Conservation (phyloP, 169 alveolate genomes). For the Plasmodium relictum region DNA sequence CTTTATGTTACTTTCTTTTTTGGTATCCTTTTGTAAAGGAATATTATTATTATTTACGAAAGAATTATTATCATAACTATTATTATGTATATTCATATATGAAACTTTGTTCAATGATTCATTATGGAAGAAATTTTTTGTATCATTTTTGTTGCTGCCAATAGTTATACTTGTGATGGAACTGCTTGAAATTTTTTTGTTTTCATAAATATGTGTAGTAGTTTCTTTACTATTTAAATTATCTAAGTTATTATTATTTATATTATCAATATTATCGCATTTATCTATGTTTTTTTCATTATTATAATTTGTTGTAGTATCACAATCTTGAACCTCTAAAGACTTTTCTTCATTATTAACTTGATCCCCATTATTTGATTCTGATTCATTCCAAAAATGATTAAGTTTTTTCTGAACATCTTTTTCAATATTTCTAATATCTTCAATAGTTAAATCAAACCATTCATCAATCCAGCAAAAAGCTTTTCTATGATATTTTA, state of each 20-base stretch:
- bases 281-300: background rate
- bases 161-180: too few species aligned
- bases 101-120: background rate
- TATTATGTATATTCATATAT: background rate
- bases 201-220: background rate
- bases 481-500: conserved; percentile 82
- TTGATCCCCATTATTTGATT: background rate
- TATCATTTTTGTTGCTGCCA: background rate
- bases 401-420: conserved; percentile 81
- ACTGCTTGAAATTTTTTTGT: too few species aligned
- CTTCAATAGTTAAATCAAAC: conserved; percentile 81
- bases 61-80: background rate
- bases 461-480: conserved; percentile 84
- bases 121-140: background rate
- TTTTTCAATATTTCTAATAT: conserved; percentile 79
- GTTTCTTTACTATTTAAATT: background rate
- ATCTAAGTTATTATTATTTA: background rate
- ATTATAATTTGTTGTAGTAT: background rate
- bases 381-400: conserved; percentile 64
- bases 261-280: background rate
- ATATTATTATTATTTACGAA: background rate
- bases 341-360: too few species aligned
- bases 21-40: background rate
- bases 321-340: too few species aligned
- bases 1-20: background rate